Percentiles rank a stretch among this genome's conserved stretches.
Evolutionary conservation across 305 asterid genomes (phyloP).

Genomic region (Fraxinus dipetala): DNA sequence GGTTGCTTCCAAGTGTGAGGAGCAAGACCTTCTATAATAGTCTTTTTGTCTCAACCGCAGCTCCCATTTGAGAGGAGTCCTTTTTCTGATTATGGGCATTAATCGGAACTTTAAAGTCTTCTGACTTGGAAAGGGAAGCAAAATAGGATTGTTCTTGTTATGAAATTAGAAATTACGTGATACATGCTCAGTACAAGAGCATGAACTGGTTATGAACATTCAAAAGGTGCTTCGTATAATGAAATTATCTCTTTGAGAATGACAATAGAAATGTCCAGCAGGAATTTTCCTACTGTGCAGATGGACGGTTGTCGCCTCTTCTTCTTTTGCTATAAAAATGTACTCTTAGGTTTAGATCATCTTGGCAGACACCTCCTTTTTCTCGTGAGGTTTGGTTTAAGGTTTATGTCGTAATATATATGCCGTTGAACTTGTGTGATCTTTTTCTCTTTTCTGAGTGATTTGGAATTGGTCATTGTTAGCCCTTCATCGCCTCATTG

Average conservation of each 20-base stretch:
- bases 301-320: background rate
- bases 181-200: background rate
- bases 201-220: background rate
- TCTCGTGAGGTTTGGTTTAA: background rate
- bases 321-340: conserved; percentile 6
- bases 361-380: background rate
- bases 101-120: conserved; percentile 5
- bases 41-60: background rate
- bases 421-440: background rate
- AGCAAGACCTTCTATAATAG: background rate
- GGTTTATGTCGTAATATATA: background rate
- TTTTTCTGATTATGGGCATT: background rate
- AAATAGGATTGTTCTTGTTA: background rate
- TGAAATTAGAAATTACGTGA: background rate
- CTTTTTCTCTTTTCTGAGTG: conserved; percentile 6
- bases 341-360: background rate
- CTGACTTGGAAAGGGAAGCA: background rate
- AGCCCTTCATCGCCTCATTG: background rate
- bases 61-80: background rate
- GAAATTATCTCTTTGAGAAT: background rate
- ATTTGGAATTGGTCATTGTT: conserved; percentile 13
- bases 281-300: background rate
- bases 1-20: background rate
- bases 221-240: conserved; percentile 4
- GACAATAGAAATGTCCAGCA: background rate